phyloP scores from a whole-genome alignment of 192 early-diverging fungal genomes.

The Backusella morwellensis region DNA sequence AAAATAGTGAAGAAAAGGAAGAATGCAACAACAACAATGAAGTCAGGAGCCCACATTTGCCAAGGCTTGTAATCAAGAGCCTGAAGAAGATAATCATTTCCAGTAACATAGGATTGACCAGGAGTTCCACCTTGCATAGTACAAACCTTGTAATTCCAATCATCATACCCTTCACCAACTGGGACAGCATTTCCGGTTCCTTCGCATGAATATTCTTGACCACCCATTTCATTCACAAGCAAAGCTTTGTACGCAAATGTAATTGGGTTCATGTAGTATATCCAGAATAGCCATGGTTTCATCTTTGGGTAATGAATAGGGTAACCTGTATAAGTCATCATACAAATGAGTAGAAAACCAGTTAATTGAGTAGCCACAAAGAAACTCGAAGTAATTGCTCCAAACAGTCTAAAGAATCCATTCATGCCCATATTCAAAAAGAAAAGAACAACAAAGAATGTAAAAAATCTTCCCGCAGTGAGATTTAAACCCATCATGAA shows the following conservation, averaged over 20 bases:
- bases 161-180: slow-evolving; percentile 35
- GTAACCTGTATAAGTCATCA: slow-evolving; percentile 60
- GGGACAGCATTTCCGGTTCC: slow-evolving; percentile 29
- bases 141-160: slow-evolving; percentile 48
- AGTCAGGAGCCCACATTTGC: slow-evolving; percentile 55
- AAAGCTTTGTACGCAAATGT: slow-evolving; percentile 58
- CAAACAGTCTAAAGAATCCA: slow-evolving; percentile 60
- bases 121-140: slow-evolving; percentile 61
- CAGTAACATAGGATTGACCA: slow-evolving; percentile 54
- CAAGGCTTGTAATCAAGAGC: slow-evolving; percentile 54
- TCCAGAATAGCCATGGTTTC: slow-evolving; percentile 61
- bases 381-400: slow-evolving; percentile 47
- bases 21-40: slow-evolving; percentile 56
- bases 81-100: slow-evolving; percentile 56
- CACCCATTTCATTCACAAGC: slow-evolving; percentile 61
- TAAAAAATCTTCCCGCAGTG: slow-evolving; percentile 47
- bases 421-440: slow-evolving; percentile 55
- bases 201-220: slow-evolving; percentile 44
- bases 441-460: slow-evolving; percentile 54
- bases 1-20: slow-evolving; percentile 42
- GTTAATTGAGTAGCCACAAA: slow-evolving; percentile 54
- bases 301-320: slow-evolving; percentile 57
- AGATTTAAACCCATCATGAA: slow-evolving; percentile 48
- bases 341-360: slow-evolving; percentile 50
- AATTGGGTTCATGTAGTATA: slow-evolving; percentile 64